A percentile compares a stretch with the other conserved stretches of the same genome.
phyloP scores from a whole-genome alignment of 768 basidiomycete genomes.

The Boletellus sp. region DNA sequence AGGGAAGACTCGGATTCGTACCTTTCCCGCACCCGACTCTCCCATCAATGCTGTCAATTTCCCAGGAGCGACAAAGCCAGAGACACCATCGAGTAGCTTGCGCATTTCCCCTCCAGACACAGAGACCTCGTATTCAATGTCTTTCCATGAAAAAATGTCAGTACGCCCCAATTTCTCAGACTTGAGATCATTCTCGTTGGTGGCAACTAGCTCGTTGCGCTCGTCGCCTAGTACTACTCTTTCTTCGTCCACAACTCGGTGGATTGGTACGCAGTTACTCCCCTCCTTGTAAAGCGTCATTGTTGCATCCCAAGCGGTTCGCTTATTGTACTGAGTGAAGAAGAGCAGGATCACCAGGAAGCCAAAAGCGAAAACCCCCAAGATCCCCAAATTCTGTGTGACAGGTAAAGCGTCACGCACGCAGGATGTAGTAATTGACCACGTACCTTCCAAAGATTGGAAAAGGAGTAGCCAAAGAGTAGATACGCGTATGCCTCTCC shows the following conservation, averaged over 20 bases:
- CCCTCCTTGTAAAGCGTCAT: constrained; percentile 24
- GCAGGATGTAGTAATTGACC: constrained; percentile 13
- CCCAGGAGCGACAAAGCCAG: constrained; percentile 49
- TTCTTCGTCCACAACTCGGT: constrained; percentile 19
- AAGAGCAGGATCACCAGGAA: constrained; percentile 37
- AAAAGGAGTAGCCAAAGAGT: constrained; percentile 26
- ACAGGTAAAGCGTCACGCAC: constrained; percentile 6
- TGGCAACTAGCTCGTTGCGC: too few relatives aligned
- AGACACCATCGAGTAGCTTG: constrained; percentile 42
- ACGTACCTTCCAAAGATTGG: constrained; percentile 37
- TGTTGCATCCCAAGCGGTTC: constrained; percentile 28
- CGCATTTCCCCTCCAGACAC: constrained; percentile 34
- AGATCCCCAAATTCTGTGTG: constrained; percentile 41
- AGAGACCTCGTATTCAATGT: constrained; percentile 63
- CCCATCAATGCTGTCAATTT: constrained; percentile 53
- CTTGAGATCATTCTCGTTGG: neutral
- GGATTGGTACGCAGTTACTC: neutral
- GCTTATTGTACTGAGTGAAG: constrained; percentile 33
- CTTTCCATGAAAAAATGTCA: constrained; percentile 78
- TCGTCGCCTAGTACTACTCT: neutral
- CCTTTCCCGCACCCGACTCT: constrained; percentile 33
- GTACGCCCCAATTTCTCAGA: constrained; percentile 24
- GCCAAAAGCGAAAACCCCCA: constrained; percentile 40
- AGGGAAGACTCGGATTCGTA: neutral
- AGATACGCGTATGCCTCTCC: constrained; percentile 40